Evolutionary conservation across 768 basidiomycete genomes (phyloP).

Genomic region (Collybiopsis confluens): DNA sequence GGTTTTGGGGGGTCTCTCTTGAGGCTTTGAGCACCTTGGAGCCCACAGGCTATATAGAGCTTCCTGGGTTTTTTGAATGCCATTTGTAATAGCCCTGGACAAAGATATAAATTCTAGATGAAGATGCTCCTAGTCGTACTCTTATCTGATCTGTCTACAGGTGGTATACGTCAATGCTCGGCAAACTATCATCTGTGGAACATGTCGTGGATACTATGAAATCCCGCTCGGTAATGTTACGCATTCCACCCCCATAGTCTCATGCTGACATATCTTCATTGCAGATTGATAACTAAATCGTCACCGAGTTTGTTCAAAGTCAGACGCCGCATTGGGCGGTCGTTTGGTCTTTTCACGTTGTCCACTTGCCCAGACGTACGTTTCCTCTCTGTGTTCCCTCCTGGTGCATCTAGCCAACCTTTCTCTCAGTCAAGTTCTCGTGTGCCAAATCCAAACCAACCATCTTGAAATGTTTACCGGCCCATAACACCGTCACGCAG

Average conservation of each 20-base stretch:
- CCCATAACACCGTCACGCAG: conserved; percentile 52
- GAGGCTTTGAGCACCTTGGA: too few species aligned
- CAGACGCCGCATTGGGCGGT: conserved; percentile 90
- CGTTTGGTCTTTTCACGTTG: conserved; percentile 73
- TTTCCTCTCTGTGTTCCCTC: not conserved
- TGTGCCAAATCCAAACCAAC: conserved; percentile 32
- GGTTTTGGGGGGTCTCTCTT: too few species aligned
- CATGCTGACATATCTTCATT: not conserved
- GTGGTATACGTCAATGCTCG: conserved; percentile 94
- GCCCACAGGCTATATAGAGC: too few species aligned
- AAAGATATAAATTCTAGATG: too few species aligned
- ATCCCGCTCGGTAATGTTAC: conserved; percentile 23
- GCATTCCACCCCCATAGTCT: not conserved
- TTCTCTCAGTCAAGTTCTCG: conserved; percentile 27
- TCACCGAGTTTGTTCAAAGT: conserved; percentile 82
- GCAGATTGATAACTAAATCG: conserved; percentile 82
- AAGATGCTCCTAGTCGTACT: conserved; percentile 10
- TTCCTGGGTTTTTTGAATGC: too few species aligned
- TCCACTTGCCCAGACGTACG: conserved; percentile 75
- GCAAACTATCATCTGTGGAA: conserved; percentile 73
- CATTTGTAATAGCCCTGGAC: too few species aligned
- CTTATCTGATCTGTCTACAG: conserved; percentile 28
- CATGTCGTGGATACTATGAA: conserved; percentile 56
- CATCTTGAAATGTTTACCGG: conserved; percentile 51
- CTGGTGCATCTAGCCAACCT: not conserved